A percentile compares a stretch with the other conserved stretches of the same genome.
Conservation (phyloP, 352 stramenopile genomes). For the Phytophthora rubi region DNA sequence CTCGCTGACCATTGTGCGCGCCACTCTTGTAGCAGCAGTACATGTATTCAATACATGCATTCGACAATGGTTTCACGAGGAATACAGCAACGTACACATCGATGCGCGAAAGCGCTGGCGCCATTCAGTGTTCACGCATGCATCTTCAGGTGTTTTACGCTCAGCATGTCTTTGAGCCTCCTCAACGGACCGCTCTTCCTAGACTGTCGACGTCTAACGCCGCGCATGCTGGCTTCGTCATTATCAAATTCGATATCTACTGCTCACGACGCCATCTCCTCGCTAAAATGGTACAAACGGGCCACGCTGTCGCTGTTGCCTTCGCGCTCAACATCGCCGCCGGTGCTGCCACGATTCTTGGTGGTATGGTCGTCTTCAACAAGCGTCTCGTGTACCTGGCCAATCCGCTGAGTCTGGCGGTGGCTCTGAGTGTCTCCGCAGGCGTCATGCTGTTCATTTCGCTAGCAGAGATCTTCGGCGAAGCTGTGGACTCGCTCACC, state of each 20-base stretch:
- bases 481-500: conserved; percentile 32
- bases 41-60: neutral
- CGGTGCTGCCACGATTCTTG: conserved; percentile 55
- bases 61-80: conserved; percentile 1
- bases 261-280: neutral
- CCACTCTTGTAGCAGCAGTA: conserved; percentile 4
- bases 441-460: conserved; percentile 79
- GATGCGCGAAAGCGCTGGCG: conserved; percentile 6
- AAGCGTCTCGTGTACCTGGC: conserved; percentile 52
- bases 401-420: conserved; percentile 51
- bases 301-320: conserved; percentile 35
- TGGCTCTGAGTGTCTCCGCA: conserved; percentile 53
- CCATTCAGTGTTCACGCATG: conserved; percentile 9
- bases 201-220: neutral
- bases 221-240: neutral
- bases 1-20: conserved; percentile 5
- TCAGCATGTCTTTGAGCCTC: conserved; percentile 19
- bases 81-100: conserved; percentile 14
- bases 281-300: conserved; percentile 41
- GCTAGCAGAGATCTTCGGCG: conserved; percentile 65
- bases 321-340: conserved; percentile 58
- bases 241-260: conserved; percentile 18
- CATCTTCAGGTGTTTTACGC: conserved; percentile 11
- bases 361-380: conserved; percentile 57
- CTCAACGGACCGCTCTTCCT: neutral